Base-by-base conservation (phyloP, 805 yeast genomes). In the Ogataea neopini region DNA sequence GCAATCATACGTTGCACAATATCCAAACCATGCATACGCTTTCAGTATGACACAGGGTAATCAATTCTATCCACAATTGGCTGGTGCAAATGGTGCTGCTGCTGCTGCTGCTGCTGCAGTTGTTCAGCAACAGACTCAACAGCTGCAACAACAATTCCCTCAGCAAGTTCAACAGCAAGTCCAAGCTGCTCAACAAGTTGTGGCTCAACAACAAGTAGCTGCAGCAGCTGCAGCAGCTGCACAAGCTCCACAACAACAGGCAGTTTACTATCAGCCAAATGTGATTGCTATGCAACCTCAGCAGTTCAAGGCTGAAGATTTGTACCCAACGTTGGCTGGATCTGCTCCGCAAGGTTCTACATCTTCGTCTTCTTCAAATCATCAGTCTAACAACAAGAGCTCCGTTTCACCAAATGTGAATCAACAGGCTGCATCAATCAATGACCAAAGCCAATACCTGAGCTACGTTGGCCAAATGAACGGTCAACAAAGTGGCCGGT, bases 1-100 rank as follows among this genome's bases (percentile, higher is more conserved):
- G 45, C 64, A 58, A 43, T 59, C 62, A 9, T 64, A 60, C 40
- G 59, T 59, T 37, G 62, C 64, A 15, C 67, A 60, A 45, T 63
- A 61, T 43, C 68, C 69, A 35, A 59, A 53, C 29, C 61, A 60
- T 34, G 57, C 64, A 5, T 60, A 58, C 37, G 54, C 62, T 7
- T 58, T 56, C 43, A 52, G 57, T 23, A 43, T 60, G 45, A 50
- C 56, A 15, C 47, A 56, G 2, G 55, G 47, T 8, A 52, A 47
- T 26, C 58, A 52, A 44, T 59, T 50, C 25, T 52, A 52, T 34
- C 59, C 60, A 4, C 61, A 56, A 18, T 36, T 47, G 19, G 56
- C 50, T n/a, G 51, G 50, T 36, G 53, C 55, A 26, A 50, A 53
- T 32, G 55, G 53, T 30, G 48, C 59, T 41, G 49, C 58, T 28